A percentile compares a stretch with the other conserved stretches of the same genome.
These are phyloP conservation scores for Corymbia calophylla DNA, from an alignment of 441 rosid genomes.

Conservation along the genomic window DNA sequence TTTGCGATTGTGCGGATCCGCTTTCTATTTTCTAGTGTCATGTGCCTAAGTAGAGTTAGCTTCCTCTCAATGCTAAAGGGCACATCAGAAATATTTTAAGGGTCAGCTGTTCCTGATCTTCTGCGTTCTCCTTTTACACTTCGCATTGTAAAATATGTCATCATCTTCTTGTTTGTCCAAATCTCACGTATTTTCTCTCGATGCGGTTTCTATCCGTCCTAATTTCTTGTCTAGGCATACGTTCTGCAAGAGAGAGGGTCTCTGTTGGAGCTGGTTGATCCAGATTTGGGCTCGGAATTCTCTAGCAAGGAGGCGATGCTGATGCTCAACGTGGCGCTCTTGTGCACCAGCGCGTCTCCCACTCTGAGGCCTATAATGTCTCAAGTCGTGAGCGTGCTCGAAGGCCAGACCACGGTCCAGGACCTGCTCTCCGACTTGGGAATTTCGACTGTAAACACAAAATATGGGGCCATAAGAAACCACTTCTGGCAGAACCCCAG, in stretches of 20 bases:
- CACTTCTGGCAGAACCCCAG: slow-evolving; percentile 85
- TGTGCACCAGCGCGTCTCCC: slow-evolving; percentile 81
- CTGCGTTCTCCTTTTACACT: not conserved
- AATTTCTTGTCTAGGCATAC: slow-evolving; percentile 35
- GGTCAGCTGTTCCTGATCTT: not conserved
- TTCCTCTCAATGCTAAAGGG: not conserved
- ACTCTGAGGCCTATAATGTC: slow-evolving; percentile 84
- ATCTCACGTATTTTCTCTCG: not conserved
- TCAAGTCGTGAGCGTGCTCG: slow-evolving; percentile 81
- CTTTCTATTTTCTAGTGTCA: not conserved
- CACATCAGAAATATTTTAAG: not conserved
- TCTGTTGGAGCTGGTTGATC: slow-evolving; percentile 68
- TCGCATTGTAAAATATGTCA: not conserved
- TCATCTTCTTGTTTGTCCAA: not conserved
- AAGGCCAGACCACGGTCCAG: slow-evolving; percentile 68
- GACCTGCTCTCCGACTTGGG: slow-evolving; percentile 76
- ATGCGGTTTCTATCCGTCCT: not conserved
- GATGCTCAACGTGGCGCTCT: slow-evolving; percentile 68
- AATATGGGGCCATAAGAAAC: slow-evolving; percentile 58
- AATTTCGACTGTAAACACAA: slow-evolving; percentile 47
- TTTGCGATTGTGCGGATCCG: not conserved
- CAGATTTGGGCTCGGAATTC: slow-evolving; percentile 39
- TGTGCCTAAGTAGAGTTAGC: not conserved
- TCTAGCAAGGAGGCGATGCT: slow-evolving; percentile 64
- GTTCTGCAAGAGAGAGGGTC: slow-evolving; percentile 78